Percentiles rank a stretch among this genome's conserved stretches.
These are phyloP conservation scores for Ilyonectria mors-panacis DNA, from an alignment of 2,329 filamentous ascomycete species.

Conservation along the genomic window DNA sequence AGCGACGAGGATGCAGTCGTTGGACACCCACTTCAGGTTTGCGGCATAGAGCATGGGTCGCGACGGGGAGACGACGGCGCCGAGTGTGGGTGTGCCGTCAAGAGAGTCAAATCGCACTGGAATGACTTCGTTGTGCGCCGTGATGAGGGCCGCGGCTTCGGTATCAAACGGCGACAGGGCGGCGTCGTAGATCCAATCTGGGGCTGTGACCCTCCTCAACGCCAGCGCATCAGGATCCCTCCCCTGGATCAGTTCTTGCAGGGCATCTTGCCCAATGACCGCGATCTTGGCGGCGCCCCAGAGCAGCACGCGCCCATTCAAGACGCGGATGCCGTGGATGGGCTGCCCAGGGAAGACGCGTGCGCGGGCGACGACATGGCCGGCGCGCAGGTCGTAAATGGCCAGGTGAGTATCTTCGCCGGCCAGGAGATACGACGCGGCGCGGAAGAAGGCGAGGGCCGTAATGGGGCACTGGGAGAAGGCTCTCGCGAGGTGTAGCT, in stretches of 20 bases:
- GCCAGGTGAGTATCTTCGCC: constrained; percentile 73
- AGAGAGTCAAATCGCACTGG: constrained; percentile 58
- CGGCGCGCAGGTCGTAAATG: constrained; percentile 62
- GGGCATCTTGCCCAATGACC: constrained; percentile 48
- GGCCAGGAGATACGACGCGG: constrained; percentile 63
- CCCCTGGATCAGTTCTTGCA: constrained; percentile 40
- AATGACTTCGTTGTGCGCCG: constrained; percentile 88
- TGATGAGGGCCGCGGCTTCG: constrained; percentile 74
- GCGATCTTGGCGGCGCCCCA: constrained; percentile 81
- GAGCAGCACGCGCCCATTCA: constrained; percentile 63
- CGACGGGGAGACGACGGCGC: constrained; percentile 73
- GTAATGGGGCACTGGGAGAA: constrained; percentile 71
- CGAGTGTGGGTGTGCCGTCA: constrained; percentile 57
- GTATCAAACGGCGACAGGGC: constrained; percentile 63
- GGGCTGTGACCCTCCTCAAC: constrained; percentile 61
- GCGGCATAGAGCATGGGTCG: constrained; percentile 92
- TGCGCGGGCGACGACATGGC: constrained; percentile 57
- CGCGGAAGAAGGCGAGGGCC: constrained; percentile 67
- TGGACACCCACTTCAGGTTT: constrained; percentile 74
- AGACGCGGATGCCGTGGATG: constrained; percentile 79
- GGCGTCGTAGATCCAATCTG: constrained; percentile 86
- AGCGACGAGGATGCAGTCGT: constrained; percentile 78
- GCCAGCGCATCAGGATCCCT: constrained; percentile 31
- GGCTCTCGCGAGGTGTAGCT: constrained; percentile 49
- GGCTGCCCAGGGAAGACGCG: constrained; percentile 77